Evolutionary conservation across 163 green algal genomes (phyloP).

Genomic region (Scenedesmus sp.): DNA sequence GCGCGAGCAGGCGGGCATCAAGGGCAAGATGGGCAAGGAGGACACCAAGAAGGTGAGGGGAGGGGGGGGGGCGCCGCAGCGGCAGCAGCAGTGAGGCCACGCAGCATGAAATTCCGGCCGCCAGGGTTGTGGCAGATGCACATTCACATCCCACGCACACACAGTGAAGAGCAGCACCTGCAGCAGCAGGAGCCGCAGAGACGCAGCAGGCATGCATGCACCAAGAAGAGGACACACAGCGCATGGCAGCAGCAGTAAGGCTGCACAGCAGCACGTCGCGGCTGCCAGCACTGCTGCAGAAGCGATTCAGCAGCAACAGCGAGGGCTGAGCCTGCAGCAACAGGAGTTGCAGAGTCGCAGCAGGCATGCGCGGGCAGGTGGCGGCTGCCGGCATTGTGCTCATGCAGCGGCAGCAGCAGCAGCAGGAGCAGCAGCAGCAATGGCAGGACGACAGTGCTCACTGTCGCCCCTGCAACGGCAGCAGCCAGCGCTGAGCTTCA

Average conservation of each 20-base stretch:
- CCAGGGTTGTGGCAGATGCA: no score
- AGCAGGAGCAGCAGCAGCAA: conserved; percentile 8
- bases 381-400: background rate
- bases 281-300: no score
- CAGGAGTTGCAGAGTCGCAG: background rate
- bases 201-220: background rate
- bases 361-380: background rate
- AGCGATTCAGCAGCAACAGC: no score
- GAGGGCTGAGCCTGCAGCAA: background rate
- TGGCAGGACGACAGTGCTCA: no score
- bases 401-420: background rate
- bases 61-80: background rate
- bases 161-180: background rate
- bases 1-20: conserved; percentile 91
- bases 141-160: no score
- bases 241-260: background rate
- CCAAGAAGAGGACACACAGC: no score
- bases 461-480: background rate
- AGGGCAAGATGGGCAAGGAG: conserved; percentile 87
- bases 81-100: no score
- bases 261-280: no score
- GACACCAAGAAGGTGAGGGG: conserved; percentile 73
- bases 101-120: no score
- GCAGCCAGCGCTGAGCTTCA: background rate
- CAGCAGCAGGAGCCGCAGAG: background rate